A percentile compares a stretch with the other conserved stretches of the same genome.
Evolutionary conservation across 352 stramenopile genomes (phyloP).

Genomic region (Globisporangium emineosum): DNA sequence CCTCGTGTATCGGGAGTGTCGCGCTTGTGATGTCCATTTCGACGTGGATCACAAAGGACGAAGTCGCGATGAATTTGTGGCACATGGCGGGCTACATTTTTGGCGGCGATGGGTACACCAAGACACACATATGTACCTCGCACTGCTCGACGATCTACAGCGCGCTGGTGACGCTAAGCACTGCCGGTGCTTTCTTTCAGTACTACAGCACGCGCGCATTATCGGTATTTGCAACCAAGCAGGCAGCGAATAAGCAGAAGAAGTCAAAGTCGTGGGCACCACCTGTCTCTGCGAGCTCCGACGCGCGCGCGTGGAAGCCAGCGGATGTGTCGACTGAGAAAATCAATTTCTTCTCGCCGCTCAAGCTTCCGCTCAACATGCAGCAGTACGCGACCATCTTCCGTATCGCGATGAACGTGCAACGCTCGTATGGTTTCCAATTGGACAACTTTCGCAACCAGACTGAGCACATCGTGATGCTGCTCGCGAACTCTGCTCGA

Average conservation of each 20-base stretch:
- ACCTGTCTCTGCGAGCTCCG: conserved; percentile 70
- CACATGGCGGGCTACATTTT: conserved; percentile 65
- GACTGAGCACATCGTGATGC: conserved; percentile 95
- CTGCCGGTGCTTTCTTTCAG: conserved; percentile 36
- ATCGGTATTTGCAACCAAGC: conserved; percentile 30
- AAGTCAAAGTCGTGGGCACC: conserved; percentile 27
- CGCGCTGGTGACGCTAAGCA: conserved; percentile 41
- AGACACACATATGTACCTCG: conserved; percentile 51
- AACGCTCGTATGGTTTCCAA: conserved; percentile 83
- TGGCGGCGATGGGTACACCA: conserved; percentile 39
- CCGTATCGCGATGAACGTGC: conserved; percentile 80
- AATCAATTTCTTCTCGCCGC: conserved; percentile 80
- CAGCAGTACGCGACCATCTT: conserved; percentile 84
- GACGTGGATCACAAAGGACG: conserved; percentile 57
- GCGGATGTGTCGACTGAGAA: conserved; percentile 36
- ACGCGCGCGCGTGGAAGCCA: conserved; percentile 68
- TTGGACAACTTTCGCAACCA: conserved; percentile 93
- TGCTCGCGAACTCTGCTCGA: conserved; percentile 92
- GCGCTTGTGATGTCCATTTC: conserved; percentile 70
- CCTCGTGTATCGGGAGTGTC: conserved; percentile 59
- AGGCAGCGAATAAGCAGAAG: conserved; percentile 17
- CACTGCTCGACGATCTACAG: conserved; percentile 65
- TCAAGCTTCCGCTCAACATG: conserved; percentile 73
- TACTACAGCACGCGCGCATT: conserved; percentile 42
- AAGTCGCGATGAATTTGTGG: conserved; percentile 67